Evolutionary conservation across 306 rosid species (phyloP).

Genomic region (Gynostemma pentaphyllum): DNA sequence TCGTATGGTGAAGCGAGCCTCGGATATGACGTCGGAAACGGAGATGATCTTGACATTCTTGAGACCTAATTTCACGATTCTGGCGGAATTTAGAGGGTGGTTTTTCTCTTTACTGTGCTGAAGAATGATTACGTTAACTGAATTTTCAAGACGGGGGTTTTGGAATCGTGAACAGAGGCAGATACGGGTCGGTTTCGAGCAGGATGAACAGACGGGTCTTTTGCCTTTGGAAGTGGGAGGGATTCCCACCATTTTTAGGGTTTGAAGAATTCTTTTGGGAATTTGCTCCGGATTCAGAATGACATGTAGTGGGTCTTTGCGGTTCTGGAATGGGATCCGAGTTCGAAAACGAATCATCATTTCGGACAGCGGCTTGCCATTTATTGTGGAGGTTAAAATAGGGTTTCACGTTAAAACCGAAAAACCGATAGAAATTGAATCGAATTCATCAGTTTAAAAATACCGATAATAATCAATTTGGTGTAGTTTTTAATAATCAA

Average conservation of each 20-base stretch:
- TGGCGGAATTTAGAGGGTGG: conserved; percentile 76
- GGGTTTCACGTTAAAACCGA: no score
- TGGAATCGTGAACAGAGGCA: conserved; percentile 68
- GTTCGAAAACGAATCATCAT: not conserved
- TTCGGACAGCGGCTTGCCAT: not conserved
- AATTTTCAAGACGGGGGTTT: conserved; percentile 34
- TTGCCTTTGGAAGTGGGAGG: conserved; percentile 32
- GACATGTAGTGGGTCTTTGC: not conserved
- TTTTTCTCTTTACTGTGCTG: conserved; percentile 63
- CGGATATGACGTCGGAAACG: conserved; percentile 58
- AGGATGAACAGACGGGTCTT: conserved; percentile 60
- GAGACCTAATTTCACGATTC: conserved; percentile 64
- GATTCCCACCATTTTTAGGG: conserved; percentile 25
- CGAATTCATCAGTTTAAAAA: no score
- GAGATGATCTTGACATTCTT: conserved; percentile 44
- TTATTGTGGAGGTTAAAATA: no score
- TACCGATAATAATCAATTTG: no score
- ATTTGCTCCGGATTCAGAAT: not conserved
- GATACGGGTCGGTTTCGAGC: conserved; percentile 60
- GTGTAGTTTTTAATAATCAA: no score
- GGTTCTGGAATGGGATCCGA: not conserved
- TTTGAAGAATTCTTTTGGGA: conserved; percentile 6
- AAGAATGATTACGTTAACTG: conserved; percentile 57
- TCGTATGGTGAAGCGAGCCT: conserved; percentile 37
- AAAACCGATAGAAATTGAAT: no score